Evolutionary conservation across 75 land plant species (phyloP), one percentile per base, ranked within the genome.

Genomic region (Pinus tabuliformis): DNA sequence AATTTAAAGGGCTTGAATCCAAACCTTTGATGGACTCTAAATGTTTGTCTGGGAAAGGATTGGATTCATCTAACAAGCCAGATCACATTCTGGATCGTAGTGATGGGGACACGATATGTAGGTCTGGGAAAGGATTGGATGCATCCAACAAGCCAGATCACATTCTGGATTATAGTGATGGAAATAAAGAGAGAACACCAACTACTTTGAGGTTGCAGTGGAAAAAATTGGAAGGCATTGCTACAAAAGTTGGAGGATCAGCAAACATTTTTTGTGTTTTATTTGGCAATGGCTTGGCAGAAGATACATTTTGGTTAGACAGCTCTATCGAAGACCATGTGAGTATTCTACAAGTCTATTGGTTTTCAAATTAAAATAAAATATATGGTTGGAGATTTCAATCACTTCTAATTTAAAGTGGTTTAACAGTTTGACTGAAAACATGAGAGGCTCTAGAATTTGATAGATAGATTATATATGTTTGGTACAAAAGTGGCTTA

Each of bases 221-320:
- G 94, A 83, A 84, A 78, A 97, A 88, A 73, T 76, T 92, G 72
- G 82, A 85, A 58, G 68, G 79, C n/a, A 70, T 92, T 76, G 89
- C 82, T 37, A 78, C 57, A 79, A 60, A 82, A 76, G 86, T 85
- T 79, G 99, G 99, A 75, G 99, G 98, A 24, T 89, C 99, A 18
- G 84, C 65, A 82, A 88, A 81, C 58, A 89, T 97, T 28, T 97
- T 97, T 57, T 82, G 78, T 75, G 71, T 88, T 60, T 73, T 97
- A 62, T 97, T 85, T 86, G 99, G 99, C 57, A 70, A 80, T 66
- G 73, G 74, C 0, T 81, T 88, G 28, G 92, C 91, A 61, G 72
- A 83, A 65, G 83, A 97, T 75, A 91, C 99, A 11, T 97, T 95
- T 86, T 97, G 99, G 99, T 77, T 97, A 74, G 99, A 97, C 81